Conservation (phyloP, 1,139 yeast species). For the Taphrina deformans region DNA sequence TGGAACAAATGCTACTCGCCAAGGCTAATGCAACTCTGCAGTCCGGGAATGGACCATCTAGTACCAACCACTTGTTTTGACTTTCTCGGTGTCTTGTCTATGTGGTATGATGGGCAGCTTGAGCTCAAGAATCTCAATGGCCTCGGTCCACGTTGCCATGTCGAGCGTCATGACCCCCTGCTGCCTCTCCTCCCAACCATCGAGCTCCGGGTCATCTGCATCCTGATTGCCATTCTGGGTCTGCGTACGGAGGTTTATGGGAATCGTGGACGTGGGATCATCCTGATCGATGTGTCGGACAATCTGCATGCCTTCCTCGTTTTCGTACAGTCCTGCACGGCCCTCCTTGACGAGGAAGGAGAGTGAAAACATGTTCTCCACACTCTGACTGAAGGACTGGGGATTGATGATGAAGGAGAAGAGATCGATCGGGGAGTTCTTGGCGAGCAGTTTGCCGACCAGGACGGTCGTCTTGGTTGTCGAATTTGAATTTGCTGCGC, state of each 20-base stretch:
- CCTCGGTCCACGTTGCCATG: constrained; percentile 23
- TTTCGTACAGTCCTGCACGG: constrained; percentile 53
- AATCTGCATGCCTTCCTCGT: constrained; percentile 55
- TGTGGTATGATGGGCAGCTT: constrained; percentile 15
- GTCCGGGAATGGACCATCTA: background rate
- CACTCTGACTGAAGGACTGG: constrained; percentile 68
- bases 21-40: background rate
- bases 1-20: background rate
- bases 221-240: background rate
- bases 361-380: constrained; percentile 78
- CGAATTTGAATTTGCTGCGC: constrained; percentile 52
- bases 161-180: constrained; percentile 31
- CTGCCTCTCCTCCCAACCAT: constrained; percentile 28
- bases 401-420: constrained; percentile 74
- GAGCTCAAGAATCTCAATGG: constrained; percentile 23
- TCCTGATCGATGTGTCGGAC: constrained; percentile 25
- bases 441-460: constrained; percentile 37
- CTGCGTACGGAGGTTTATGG: background rate
- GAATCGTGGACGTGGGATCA: constrained; percentile 26
- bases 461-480: constrained; percentile 46
- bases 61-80: constrained; percentile 22
- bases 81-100: constrained; percentile 16
- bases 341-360: constrained; percentile 80
- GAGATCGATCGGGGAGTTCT: constrained; percentile 53
- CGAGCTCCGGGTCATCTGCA: background rate